phyloP scores from a whole-genome alignment of 257 asterid species.

The Thymus quinquecostatus region DNA sequence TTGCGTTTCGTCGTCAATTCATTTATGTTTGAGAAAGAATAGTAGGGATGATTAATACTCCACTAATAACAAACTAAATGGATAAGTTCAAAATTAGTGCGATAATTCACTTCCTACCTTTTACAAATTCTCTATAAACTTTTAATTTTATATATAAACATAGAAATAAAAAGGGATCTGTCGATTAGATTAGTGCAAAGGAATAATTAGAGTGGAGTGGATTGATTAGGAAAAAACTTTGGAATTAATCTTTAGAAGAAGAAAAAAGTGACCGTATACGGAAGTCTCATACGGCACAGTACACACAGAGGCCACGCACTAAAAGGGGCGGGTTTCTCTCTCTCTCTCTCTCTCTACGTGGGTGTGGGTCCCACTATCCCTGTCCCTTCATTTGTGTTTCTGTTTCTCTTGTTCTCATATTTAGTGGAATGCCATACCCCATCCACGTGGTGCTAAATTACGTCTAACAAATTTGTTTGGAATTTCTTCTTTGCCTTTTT shows the following conservation, averaged over 20 bases:
- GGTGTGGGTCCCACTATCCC: constrained; percentile 35
- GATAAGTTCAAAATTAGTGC: constrained; percentile 7
- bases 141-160: too few species aligned
- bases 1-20: too few species aligned
- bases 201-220: too few species aligned
- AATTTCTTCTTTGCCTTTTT: neutral
- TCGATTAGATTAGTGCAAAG: too few species aligned
- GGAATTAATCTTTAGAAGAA: neutral
- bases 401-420: constrained; percentile 19
- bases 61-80: neutral
- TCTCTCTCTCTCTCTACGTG: neutral
- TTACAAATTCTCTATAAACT: too few species aligned
- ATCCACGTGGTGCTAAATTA: constrained; percentile 39
- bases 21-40: too few species aligned
- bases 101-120: neutral
- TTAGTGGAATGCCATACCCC: constrained; percentile 45
- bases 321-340: neutral
- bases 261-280: constrained; percentile 65
- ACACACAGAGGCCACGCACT: constrained; percentile 34
- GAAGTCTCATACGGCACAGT: constrained; percentile 70
- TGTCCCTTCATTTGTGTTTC: constrained; percentile 19
- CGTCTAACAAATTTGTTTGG: neutral
- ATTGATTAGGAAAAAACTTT: too few species aligned
- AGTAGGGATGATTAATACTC: neutral
- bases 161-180: too few species aligned